phyloP scores from a whole-genome alignment of 257 asterid species.

The Solanum appendiculatum region DNA sequence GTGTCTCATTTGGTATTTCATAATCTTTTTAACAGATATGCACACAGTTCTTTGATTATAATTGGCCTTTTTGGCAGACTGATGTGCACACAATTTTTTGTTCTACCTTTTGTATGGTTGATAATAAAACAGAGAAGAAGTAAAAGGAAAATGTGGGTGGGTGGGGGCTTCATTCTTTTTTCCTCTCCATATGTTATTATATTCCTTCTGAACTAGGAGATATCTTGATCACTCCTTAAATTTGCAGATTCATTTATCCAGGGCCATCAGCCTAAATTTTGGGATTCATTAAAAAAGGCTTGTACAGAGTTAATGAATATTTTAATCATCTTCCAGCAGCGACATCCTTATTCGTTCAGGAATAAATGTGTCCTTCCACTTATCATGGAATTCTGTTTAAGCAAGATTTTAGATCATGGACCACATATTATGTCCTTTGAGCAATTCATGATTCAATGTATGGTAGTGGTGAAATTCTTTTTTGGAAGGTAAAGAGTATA shows the following conservation, averaged over 20 bases:
- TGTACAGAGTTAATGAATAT: constrained; percentile 75
- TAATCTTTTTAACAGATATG: constrained; percentile 54
- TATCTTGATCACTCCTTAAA: too few species aligned
- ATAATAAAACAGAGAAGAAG: not conserved
- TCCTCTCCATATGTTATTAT: constrained; percentile 7
- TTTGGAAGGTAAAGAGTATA: constrained; percentile 89
- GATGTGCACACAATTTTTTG: constrained; percentile 29
- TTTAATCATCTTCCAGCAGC: too few species aligned
- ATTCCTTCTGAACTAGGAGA: too few species aligned
- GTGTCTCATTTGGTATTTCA: constrained; percentile 13
- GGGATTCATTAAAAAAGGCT: constrained; percentile 65
- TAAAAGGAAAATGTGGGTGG: not conserved
- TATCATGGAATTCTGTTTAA: constrained; percentile 69
- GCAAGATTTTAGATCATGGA: constrained; percentile 70
- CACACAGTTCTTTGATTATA: constrained; percentile 79
- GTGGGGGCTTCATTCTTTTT: not conserved
- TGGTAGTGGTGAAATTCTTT: constrained; percentile 67
- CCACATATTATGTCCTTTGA: constrained; percentile 58
- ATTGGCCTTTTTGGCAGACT: constrained; percentile 96
- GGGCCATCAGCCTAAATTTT: too few species aligned
- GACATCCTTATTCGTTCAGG: too few species aligned
- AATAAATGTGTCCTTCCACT: constrained; percentile 67
- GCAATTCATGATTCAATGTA: constrained; percentile 76
- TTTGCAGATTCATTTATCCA: too few species aligned
- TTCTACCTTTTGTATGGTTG: not conserved